Evolutionary conservation across 176 grass and related monocot species (phyloP), one percentile per base, ranked within the genome.

Genomic region (Aegilops sharonensis): DNA sequence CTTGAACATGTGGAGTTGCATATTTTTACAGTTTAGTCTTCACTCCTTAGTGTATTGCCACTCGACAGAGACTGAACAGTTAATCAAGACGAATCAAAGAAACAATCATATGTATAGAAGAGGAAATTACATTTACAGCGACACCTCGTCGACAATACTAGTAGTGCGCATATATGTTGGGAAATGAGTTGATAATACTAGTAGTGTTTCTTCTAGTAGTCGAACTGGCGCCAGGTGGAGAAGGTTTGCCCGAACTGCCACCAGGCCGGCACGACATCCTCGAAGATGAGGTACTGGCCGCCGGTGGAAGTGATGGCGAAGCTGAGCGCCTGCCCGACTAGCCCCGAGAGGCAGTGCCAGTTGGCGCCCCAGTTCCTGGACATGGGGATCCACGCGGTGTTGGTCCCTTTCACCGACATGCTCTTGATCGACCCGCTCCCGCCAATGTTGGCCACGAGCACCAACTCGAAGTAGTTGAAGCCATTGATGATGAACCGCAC

Each of bases 171-270:
- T 39, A 48, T 48, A 48, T 48, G 45, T 48, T 12, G 14, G 3
- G 4, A 48, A 12, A 48, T 14, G 45, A 1, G 11, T 48, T 48
- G 12, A 48, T 14, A 14, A 14, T 48, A 14, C 4, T 14, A 14
- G 27, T 40, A 52, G 48, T 52, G 12, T 17, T 15, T 52, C 14
- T 56, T 56, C 6, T 29, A 90, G 67, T 79, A 79, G 75, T 85
- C 40, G 77, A 94, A 94, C 9, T 87, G 78, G 1, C 74, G 15
- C 54, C 40, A 66, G 43, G 79, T 61, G 57, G 66, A 13, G 68
- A 74, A 92, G 35, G 91, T 95, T 77, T 85, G 83, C 2, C 93
- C 91, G 70, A 89, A 93, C 31, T 10, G 3, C 93, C 91, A 92
- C 30, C 56, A 40, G 9, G 80, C 78, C 17, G 75, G 76, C 11